phyloP scores from a whole-genome alignment of 805 yeast genomes.

The Lipomyces yamadae region DNA sequence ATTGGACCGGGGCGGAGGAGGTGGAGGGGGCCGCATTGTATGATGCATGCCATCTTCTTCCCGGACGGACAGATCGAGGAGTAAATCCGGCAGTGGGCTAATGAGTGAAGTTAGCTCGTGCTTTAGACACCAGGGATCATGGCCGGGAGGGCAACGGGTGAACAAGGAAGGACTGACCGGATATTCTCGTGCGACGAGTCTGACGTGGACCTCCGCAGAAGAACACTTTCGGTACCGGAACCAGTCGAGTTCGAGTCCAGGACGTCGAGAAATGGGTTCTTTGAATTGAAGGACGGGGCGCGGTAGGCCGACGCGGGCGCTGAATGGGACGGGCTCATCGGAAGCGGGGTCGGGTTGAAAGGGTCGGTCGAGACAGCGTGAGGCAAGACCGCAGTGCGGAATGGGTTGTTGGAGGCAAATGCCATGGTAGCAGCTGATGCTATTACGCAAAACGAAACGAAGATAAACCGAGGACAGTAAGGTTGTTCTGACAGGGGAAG shows the following conservation, averaged over 20 bases:
- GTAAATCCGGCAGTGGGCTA: constrained; percentile 25
- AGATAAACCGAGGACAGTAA: too few relatives aligned
- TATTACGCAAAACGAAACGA: not conserved
- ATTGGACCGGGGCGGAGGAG: constrained; percentile 23
- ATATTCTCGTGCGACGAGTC: constrained; percentile 14
- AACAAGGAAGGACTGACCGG: constrained; percentile 1
- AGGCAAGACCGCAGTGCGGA: constrained; percentile 28
- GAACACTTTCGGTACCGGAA: not conserved
- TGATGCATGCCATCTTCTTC: not conserved
- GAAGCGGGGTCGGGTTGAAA: constrained; percentile 12
- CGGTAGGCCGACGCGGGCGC: constrained; percentile 26
- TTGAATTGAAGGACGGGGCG: constrained; percentile 21
- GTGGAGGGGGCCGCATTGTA: constrained; percentile 19
- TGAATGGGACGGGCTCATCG: constrained; percentile 26
- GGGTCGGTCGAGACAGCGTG: constrained; percentile 15
- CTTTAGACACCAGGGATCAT: not conserved
- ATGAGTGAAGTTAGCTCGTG: not conserved
- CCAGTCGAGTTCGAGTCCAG: not conserved
- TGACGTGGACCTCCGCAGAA: constrained; percentile 10
- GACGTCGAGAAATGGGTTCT: constrained; percentile 31
- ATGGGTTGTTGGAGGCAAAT: constrained; percentile 37
- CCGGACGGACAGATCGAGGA: constrained; percentile 22
- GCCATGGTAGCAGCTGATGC: constrained; percentile 15
- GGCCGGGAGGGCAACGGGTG: not conserved
- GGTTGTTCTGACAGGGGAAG: not conserved